Conservation (phyloP, 2,329 filamentous ascomycete species). For the Xylariaceae sp. region DNA sequence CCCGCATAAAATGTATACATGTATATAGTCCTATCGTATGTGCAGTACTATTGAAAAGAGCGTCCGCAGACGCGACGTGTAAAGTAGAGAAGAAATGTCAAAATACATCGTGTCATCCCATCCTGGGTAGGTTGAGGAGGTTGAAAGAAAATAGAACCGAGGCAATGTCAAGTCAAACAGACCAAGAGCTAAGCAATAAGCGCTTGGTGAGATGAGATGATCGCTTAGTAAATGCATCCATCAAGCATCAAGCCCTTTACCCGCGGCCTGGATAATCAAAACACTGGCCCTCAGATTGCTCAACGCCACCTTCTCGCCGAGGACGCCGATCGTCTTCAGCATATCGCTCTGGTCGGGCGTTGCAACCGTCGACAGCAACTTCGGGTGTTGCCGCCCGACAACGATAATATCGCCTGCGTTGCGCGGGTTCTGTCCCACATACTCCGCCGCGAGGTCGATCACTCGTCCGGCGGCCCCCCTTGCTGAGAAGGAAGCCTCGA, state of each 20-base stretch:
- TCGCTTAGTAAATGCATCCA: background rate
- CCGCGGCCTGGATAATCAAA: slow-evolving; percentile 60
- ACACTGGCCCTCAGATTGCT: slow-evolving; percentile 60
- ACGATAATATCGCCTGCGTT: slow-evolving; percentile 70
- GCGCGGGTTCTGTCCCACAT: slow-evolving; percentile 54
- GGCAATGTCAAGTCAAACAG: too few relatives aligned
- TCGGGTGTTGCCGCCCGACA: slow-evolving; percentile 50
- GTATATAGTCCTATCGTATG: too few relatives aligned
- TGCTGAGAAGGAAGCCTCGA: slow-evolving; percentile 38
- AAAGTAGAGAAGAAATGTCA: too few relatives aligned
- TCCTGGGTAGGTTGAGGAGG: too few relatives aligned
- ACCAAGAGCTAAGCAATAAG: too few relatives aligned
- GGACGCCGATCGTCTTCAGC: slow-evolving; percentile 50
- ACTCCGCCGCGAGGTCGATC: slow-evolving; percentile 49
- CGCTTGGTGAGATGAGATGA: background rate
- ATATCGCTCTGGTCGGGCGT: slow-evolving; percentile 33
- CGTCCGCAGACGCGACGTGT: too few relatives aligned
- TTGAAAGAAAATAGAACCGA: too few relatives aligned
- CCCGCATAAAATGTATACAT: too few relatives aligned
- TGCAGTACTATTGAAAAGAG: too few relatives aligned
- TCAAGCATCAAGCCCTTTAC: background rate
- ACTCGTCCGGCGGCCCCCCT: slow-evolving; percentile 39
- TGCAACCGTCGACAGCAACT: slow-evolving; percentile 21
- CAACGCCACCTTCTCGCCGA: slow-evolving; percentile 55
- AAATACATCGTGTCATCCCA: too few relatives aligned